Conservation (phyloP, 352 stramenopile species). For the Phytophthora citricola region DNA sequence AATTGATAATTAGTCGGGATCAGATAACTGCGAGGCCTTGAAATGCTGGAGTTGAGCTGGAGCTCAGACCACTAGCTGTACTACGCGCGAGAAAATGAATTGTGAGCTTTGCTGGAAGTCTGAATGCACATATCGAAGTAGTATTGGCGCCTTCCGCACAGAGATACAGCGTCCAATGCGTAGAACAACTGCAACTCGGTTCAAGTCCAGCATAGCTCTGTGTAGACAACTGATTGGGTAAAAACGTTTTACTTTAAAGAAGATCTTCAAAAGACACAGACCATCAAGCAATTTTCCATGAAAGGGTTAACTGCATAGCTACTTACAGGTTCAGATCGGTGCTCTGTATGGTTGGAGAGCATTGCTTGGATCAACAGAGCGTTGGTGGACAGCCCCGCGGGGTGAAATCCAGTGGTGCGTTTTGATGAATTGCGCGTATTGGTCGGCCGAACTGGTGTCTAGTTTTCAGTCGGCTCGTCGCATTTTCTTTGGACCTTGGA, state of each 20-base stretch:
- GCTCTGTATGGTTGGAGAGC: background rate
- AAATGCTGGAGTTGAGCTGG: conserved; percentile 6
- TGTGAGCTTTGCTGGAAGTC: conserved; percentile 27
- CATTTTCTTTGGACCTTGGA: background rate
- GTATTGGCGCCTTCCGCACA: too few species aligned
- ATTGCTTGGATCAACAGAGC: conserved; percentile 4
- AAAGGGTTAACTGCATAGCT: conserved; percentile 24
- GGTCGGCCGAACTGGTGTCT: conserved; percentile 7
- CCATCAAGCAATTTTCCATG: conserved; percentile 18
- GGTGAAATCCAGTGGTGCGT: conserved; percentile 11
- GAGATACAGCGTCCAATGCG: background rate
- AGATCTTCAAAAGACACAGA: conserved; percentile 27
- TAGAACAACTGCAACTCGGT: background rate
- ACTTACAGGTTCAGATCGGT: conserved; percentile 30
- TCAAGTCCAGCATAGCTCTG: conserved; percentile 1
- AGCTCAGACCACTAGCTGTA: conserved; percentile 10
- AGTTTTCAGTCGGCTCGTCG: conserved; percentile 3
- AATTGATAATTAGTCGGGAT: conserved; percentile 12
- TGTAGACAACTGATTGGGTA: conserved; percentile 15
- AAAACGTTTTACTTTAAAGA: background rate
- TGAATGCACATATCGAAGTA: too few species aligned
- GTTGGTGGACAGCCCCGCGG: conserved; percentile 1
- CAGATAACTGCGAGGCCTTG: conserved; percentile 17
- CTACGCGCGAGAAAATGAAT: conserved; percentile 25
- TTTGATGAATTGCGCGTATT: background rate